phyloP scores from a whole-genome alignment of 805 yeast species.

The Ogataea siamensis region DNA sequence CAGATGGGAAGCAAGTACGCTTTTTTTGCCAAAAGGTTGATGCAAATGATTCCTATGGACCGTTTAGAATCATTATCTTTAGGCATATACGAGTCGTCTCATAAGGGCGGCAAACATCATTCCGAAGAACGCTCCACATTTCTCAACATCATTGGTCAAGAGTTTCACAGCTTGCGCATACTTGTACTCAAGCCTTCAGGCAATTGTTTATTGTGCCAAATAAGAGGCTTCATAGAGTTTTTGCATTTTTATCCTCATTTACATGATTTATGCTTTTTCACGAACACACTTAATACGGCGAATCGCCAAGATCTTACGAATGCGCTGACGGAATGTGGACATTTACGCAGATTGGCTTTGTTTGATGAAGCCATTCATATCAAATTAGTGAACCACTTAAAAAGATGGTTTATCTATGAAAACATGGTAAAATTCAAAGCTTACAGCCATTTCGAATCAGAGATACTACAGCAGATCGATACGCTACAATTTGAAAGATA shows the following conservation, averaged over 20 bases:
- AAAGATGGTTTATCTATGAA: slow-evolving; percentile 28
- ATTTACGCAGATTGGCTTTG: slow-evolving; percentile 16
- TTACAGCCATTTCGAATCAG: slow-evolving; percentile 20
- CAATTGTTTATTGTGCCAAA: slow-evolving; percentile 30
- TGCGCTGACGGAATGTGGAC: slow-evolving; percentile 6
- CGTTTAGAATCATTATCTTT: slow-evolving; percentile 16
- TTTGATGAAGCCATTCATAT: slow-evolving; percentile 26
- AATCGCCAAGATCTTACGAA: slow-evolving; percentile 12
- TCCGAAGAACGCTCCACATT: slow-evolving; percentile 5
- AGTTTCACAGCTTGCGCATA: slow-evolving; percentile 18
- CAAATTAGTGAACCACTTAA: slow-evolving; percentile 22
- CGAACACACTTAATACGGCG: slow-evolving; percentile 19
- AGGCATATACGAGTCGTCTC: slow-evolving; percentile 29
- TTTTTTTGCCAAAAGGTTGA: slow-evolving; percentile 6
- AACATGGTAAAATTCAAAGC: slow-evolving; percentile 22
- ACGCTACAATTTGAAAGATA: slow-evolving; percentile 20
- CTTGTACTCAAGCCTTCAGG: slow-evolving; percentile 27
- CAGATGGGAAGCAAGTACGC: slow-evolving; percentile 25
- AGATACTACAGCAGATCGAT: slow-evolving; percentile 20
- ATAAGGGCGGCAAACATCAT: slow-evolving; percentile 21
- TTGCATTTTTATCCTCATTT: slow-evolving; percentile 11
- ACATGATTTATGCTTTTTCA: slow-evolving; percentile 17
- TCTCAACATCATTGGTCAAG: slow-evolving; percentile 18
- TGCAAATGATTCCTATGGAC: slow-evolving; percentile 9
- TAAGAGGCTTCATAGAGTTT: slow-evolving; percentile 18